A percentile compares a stretch with the other conserved stretches of the same genome.
Conservation (phyloP, 1,284 basidiomycete species). For the Rhodotorula mucilaginosa region DNA sequence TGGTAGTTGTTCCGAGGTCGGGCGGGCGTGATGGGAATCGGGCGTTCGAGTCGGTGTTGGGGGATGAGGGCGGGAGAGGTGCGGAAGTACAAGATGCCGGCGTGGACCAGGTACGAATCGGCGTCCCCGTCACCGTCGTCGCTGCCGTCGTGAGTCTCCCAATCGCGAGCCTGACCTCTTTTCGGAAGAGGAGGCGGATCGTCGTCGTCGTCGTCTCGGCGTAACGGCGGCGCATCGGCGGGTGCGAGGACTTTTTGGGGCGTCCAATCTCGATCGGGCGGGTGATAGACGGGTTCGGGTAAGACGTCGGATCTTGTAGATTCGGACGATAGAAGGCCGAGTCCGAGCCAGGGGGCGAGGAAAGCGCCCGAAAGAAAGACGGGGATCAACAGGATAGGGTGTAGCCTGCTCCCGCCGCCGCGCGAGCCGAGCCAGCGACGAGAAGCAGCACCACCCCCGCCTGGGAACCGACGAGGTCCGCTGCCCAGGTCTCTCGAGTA, state of each 20-base stretch:
- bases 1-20: neutral
- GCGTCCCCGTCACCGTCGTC: slow-evolving; percentile 1
- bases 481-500: neutral
- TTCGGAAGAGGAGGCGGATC: neutral
- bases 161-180: neutral
- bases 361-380: slow-evolving; percentile 33
- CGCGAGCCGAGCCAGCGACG: slow-evolving; percentile 14
- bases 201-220: slow-evolving; percentile 1
- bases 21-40: slow-evolving; percentile 11
- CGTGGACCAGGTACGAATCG: slow-evolving; percentile 9
- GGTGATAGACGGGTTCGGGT: slow-evolving; percentile 21
- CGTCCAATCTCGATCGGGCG: slow-evolving; percentile 10
- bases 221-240: slow-evolving; percentile 30
- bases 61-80: slow-evolving; percentile 14
- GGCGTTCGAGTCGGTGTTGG: neutral
- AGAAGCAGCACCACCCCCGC: neutral
- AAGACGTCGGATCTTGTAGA: too few relatives aligned
- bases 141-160: neutral
- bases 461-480: neutral
- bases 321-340: neutral
- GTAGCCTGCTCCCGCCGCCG: slow-evolving; percentile 9
- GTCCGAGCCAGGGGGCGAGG: slow-evolving; percentile 11
- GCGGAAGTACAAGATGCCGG: slow-evolving; percentile 31
- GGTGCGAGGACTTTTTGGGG: slow-evolving; percentile 4
- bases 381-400: slow-evolving; percentile 35